Evolutionary conservation across 176 grass and related monocot genomes (phyloP), one percentile per base, ranked within the genome.

Genomic region (Thinopyrum elongatum): DNA sequence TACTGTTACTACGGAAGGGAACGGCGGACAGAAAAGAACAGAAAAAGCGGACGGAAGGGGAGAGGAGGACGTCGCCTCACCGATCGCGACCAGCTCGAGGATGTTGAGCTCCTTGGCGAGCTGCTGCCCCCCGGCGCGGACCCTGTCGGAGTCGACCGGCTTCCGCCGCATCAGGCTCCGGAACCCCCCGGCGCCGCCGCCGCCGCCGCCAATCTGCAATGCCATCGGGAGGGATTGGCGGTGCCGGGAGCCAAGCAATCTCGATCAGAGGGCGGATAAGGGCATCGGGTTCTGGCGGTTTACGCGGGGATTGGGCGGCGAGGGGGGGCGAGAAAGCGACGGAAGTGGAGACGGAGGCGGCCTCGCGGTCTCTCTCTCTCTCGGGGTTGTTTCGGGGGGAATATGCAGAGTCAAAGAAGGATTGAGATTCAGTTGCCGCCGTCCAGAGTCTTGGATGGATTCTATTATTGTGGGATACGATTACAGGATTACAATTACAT

Each of bases 141-240:
- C 81, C 69, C 93, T 92, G 73, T 95, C 79, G 16, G 96, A 95
- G 86, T 98, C 96, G 66, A 95, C 96, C 92, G 94, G 96, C 84
- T 98, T 98, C 77, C 96, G 86, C 27, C 96, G 89, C 88, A 89
- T 82, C 93, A 98, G 86, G 58, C 84, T 79, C 71, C 83, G 83
- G 36, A 95, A 55, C 25, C 83, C 39, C n/a, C n/a, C n/a, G n/a
- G n/a, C n/a, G 10, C 39, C 86, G 33, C 83, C 34, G 46, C 80
- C 53, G 12, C 77, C 80, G 80, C 80, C 70, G 74, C 75, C 49
- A 77, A 10, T 51, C 74, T 77, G 74, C 85, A 92, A 77, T 64
- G 87, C 89, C 87, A 90, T 94, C 74, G 55, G 75, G 81, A 55
- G 47, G 47, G 47, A 46, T 47, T 51, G 47, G 0, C 47, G 15